A percentile compares a stretch with the other conserved stretches of the same genome.
These are phyloP conservation scores for Orbilia javanica DNA, from an alignment of 2,329 filamentous ascomycete species.

Conservation along the genomic window DNA sequence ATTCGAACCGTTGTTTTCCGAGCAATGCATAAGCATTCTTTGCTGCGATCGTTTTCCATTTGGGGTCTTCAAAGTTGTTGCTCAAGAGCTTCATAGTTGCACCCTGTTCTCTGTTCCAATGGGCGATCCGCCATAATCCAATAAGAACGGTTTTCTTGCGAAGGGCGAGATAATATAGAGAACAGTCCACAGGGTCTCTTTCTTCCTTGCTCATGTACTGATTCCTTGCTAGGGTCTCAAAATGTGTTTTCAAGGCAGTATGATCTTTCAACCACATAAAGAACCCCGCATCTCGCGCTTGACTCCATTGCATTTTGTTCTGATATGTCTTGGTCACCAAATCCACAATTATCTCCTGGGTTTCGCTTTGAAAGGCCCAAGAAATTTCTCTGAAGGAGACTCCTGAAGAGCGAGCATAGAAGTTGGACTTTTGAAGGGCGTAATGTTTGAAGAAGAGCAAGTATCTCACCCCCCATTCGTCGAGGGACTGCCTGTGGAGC, in stretches of 20 bases:
- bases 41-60: constrained; percentile 88
- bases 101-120: constrained; percentile 85
- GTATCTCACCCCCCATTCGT: constrained; percentile 88
- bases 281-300: constrained; percentile 86
- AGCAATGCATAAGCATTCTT: constrained; percentile 98
- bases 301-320: constrained; percentile 83
- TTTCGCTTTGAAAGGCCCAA: constrained; percentile 85
- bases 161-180: constrained; percentile 89
- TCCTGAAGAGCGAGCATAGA: constrained; percentile 71
- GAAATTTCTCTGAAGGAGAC: constrained; percentile 83
- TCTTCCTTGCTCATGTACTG: constrained; percentile 90
- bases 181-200: constrained; percentile 91
- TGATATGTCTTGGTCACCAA: constrained; percentile 84
- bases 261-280: constrained; percentile 94
- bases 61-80: constrained; percentile 89
- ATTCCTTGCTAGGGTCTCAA: constrained; percentile 90
- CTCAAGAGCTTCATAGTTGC: constrained; percentile 82
- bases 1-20: constrained; percentile 90
- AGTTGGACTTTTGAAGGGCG: constrained; percentile 76
- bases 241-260: constrained; percentile 81
- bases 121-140: constrained; percentile 94
- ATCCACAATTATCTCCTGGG: constrained; percentile 90
- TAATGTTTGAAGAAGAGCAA: constrained; percentile 89
- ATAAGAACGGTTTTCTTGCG: constrained; percentile 90
- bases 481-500: constrained; percentile 86